These are phyloP conservation scores for Macrolepiota dolichaula DNA, from an alignment of 768 basidiomycete genomes.

Conservation along the genomic window DNA sequence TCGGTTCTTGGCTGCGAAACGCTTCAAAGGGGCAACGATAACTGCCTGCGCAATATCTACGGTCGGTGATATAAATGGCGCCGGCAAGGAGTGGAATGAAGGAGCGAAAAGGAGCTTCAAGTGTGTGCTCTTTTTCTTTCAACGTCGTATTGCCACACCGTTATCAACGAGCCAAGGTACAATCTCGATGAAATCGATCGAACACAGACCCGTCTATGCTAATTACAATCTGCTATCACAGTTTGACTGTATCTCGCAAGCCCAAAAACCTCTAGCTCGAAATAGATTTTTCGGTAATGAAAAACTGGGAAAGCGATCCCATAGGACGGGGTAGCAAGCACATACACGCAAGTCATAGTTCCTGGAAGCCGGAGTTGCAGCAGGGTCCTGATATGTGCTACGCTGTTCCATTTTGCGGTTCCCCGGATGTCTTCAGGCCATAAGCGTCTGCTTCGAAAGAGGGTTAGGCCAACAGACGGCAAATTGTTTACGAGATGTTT, in stretches of 20 bases:
- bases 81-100: no score
- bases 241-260: background rate
- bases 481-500: background rate
- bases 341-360: background rate
- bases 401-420: background rate
- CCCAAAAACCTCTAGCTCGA: background rate
- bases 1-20: no score
- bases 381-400: background rate
- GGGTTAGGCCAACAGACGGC: background rate
- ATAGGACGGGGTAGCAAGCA: background rate
- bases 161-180: background rate
- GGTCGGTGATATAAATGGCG: no score
- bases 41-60: no score
- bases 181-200: conserved; percentile 3
- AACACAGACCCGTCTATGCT: background rate
- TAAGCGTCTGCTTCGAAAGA: background rate
- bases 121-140: background rate
- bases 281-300: background rate
- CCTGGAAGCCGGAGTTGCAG: background rate
- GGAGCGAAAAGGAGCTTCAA: background rate
- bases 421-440: background rate
- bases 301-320: background rate
- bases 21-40: no score
- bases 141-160: background rate
- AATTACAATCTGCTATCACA: background rate